phyloP scores from a whole-genome alignment of 257 asterid species.

The Ilex aquifolium region DNA sequence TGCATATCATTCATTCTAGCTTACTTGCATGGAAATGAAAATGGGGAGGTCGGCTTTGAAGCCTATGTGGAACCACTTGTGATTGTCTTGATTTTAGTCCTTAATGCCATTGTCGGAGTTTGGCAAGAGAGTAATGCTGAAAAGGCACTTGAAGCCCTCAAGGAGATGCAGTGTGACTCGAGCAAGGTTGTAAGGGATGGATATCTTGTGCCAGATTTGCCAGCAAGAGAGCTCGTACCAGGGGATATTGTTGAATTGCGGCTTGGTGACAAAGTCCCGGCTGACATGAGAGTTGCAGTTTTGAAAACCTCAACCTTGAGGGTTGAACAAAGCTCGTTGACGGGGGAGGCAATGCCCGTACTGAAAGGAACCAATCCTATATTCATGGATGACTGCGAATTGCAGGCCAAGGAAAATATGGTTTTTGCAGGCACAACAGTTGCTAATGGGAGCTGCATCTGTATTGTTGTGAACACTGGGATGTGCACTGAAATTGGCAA shows the following conservation, averaged over 20 bases:
- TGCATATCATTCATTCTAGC: constrained; percentile 65
- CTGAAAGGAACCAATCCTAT: constrained; percentile 32
- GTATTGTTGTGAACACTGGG: constrained; percentile 49
- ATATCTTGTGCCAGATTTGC: constrained; percentile 42
- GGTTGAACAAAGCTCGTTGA: constrained; percentile 64
- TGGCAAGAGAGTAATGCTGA: constrained; percentile 78
- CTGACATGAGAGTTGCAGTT: constrained; percentile 58
- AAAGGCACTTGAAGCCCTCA: constrained; percentile 63
- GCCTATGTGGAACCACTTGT: constrained; percentile 67
- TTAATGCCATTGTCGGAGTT: constrained; percentile 65
- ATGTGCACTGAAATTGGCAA: constrained; percentile 65
- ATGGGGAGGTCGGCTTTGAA: constrained; percentile 41
- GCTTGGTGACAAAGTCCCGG: constrained; percentile 67
- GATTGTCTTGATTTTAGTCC: constrained; percentile 46
- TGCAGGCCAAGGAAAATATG: constrained; percentile 64
- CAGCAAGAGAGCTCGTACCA: constrained; percentile 64
- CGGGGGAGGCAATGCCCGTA: constrained; percentile 67
- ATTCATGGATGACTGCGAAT: constrained; percentile 48
- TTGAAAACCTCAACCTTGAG: constrained; percentile 51
- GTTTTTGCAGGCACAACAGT: constrained; percentile 74
- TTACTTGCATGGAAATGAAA: constrained; percentile 41
- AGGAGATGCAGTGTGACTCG: constrained; percentile 62
- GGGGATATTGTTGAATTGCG: constrained; percentile 69
- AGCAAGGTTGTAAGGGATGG: constrained; percentile 55
- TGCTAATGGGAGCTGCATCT: constrained; percentile 52